These are phyloP conservation scores for Chaetothyriales sp. DNA, from an alignment of 2,329 filamentous ascomycete genomes.

Conservation along the genomic window DNA sequence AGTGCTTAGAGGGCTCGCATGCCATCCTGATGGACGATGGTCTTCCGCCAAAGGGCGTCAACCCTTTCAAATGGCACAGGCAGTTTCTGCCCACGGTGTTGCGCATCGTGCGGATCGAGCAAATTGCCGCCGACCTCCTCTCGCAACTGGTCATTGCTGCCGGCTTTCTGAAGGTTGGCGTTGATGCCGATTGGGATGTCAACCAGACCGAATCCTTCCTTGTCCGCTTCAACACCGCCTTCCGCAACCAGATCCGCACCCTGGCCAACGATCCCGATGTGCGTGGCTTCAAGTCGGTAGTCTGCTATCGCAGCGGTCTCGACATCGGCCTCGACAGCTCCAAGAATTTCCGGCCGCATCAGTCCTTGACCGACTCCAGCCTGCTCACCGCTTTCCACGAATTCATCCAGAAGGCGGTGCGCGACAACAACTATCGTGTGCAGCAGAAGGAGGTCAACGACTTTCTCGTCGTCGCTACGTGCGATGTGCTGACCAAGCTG, in stretches of 20 bases:
- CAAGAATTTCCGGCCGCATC: constrained; percentile 17
- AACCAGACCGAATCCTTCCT: constrained; percentile 17
- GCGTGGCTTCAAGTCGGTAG: constrained; percentile 66
- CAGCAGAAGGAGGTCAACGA: constrained; percentile 53
- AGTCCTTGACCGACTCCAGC: constrained; percentile 14
- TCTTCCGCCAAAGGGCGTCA: constrained; percentile 40
- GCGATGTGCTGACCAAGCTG: constrained; percentile 40
- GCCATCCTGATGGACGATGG: constrained; percentile 67
- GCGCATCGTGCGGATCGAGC: constrained; percentile 64
- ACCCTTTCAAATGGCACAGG: constrained; percentile 50
- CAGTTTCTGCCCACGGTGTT: constrained; percentile 47
- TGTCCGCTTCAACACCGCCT: constrained; percentile 34
- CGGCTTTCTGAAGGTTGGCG: constrained; percentile 24
- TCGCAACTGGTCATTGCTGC: constrained; percentile 34
- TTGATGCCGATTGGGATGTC: constrained; percentile 26
- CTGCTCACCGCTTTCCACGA: constrained; percentile 14
- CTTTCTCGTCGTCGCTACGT: constrained; percentile 49
- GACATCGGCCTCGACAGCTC: constrained; percentile 32
- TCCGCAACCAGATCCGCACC: constrained; percentile 38
- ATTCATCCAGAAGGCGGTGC: constrained; percentile 13
- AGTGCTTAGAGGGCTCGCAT: constrained; percentile 58
- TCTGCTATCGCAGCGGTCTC: constrained; percentile 67
- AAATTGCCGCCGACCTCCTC: constrained; percentile 48
- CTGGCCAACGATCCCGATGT: constrained; percentile 52
- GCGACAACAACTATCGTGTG: constrained; percentile 28